Evolutionary conservation across 306 rosid species (phyloP).

Genomic region (Hippophae tibetana): DNA sequence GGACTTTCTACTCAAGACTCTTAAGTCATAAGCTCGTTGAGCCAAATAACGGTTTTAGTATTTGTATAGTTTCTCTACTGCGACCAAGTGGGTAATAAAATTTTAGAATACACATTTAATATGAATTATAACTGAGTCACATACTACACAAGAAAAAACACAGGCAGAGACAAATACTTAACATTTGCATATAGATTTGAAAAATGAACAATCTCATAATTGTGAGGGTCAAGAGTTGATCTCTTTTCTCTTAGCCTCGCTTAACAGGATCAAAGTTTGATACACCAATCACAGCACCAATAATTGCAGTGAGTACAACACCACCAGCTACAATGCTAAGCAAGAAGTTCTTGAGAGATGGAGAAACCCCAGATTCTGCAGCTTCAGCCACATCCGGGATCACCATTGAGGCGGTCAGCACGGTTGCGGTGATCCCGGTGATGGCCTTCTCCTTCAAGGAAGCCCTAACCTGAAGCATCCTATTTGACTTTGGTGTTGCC

Average conservation of each 20-base stretch:
- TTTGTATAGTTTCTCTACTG: background rate
- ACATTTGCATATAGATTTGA: constrained; percentile 21
- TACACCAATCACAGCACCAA: constrained; percentile 80
- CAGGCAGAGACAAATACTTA: constrained; percentile 25
- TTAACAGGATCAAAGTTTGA: constrained; percentile 91
- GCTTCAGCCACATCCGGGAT: constrained; percentile 90
- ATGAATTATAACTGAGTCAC: constrained; percentile 22
- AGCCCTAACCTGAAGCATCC: constrained; percentile 48
- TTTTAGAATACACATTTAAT: constrained; percentile 23
- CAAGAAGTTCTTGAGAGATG: constrained; percentile 92
- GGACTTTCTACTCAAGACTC: too few relatives aligned
- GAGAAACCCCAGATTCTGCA: constrained; percentile 47
- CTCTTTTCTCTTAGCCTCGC: constrained; percentile 39
- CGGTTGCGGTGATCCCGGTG: constrained; percentile 63
- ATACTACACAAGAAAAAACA: constrained; percentile 21
- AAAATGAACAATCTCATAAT: constrained; percentile 13
- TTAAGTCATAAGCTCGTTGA: too few relatives aligned
- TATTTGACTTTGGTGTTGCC: constrained; percentile 11
- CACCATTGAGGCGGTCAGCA: constrained; percentile 67
- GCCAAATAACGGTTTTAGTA: background rate
- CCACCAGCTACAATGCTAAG: constrained; percentile 94
- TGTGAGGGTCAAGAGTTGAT: constrained; percentile 23
- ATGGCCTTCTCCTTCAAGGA: constrained; percentile 85
- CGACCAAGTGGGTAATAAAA: constrained; percentile 4
- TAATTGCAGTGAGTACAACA: constrained; percentile 36